Evolutionary conservation across 2,329 filamentous ascomycete genomes (phyloP), one percentile per base, ranked within the genome.

Genomic region (Bimuria novae-zelandiae): DNA sequence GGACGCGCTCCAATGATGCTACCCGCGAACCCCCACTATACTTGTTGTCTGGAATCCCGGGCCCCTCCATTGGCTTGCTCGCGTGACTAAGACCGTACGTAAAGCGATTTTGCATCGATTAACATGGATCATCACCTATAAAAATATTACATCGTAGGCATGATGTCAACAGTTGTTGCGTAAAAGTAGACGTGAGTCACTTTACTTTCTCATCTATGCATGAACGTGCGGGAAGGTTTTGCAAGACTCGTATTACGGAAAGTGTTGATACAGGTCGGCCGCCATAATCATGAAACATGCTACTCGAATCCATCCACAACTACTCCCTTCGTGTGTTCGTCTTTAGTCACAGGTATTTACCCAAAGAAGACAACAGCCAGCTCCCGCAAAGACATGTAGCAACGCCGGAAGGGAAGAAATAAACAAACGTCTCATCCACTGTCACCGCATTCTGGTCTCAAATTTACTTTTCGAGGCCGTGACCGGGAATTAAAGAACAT

Each of bases 181-280:
- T n/a, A n/a, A n/a, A n/a, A n/a, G n/a, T n/a, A n/a, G n/a, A n/a
- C n/a, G n/a, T n/a, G n/a, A n/a, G n/a, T n/a, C n/a, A n/a, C n/a
- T n/a, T n/a, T n/a, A n/a, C n/a, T n/a, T n/a, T n/a, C n/a, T n/a
- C n/a, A n/a, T 36, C 14, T 7, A 36, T 36, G 33, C 23, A 37
- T 25, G 4, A 37, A 7, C 12, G 11, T 33, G 30, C 30, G 11
- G 5, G 33, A 37, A 11, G n/a, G 41, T 39, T 51, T 49, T 57
- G 52, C 57, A 62, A 59, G 60, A 52, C 52, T 63, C 59, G 46
- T 60, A 63, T 64, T 61, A 52, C 56, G 60, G 53, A 32, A 52
- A 57, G 51, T 70, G 64, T 66, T 68, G 66, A 67, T 68, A 72
- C 68, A 70, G 60, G 52, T 41, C 47, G 40, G 30, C 36, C 55